Evolutionary conservation across 2,329 filamentous ascomycete genomes (phyloP), one percentile per base, ranked within the genome.

Genomic region (Xylaria sp.): DNA sequence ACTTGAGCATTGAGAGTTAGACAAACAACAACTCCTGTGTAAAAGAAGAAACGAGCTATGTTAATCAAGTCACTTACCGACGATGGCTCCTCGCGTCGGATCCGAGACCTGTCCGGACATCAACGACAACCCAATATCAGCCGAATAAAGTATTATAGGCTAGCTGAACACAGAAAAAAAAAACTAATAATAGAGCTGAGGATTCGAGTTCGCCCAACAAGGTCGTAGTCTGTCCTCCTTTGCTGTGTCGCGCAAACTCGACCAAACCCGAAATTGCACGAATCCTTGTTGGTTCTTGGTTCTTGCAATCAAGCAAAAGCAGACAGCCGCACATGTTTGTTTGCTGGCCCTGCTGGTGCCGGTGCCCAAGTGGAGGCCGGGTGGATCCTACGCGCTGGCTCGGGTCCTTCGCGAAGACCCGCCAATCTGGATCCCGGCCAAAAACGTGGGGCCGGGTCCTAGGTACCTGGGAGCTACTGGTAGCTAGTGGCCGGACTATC

Each of bases 361-460:
- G 6, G n/a, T 16, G 7, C 8, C 18, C 23, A 30, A 9, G 47
- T 9, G 7, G 47, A 10, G 3, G 18, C 49, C 23, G 11, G 3
- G 5, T 23, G 11, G 23, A 6, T 5, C 16, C 16, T 23, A 3
- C 11, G 9, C 49, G 30, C 11, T 30, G 37, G 37, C 44, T 30
- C 23, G 23, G 23, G 23, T 30, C n/a, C 54, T 54, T 55, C 59
- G 59, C 54, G 51, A 53, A 16, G 34, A 57, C 54, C 59, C 57
- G 59, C 23, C 56, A 46, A 53, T 49, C 54, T 57, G 59, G 59
- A 50, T 16, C 49, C 42, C 13, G 11, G 13, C 11, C 10, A 10
- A 46, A 59, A 63, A 58, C 61, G 55, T 63, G 59, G 61, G 52
- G 54, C 54, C 16, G 46, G 53, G 37, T 54, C 23, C 23, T 30